These are phyloP conservation scores for Penicillium rolfsii DNA, from an alignment of 2,329 filamentous ascomycete genomes.

Conservation along the genomic window DNA sequence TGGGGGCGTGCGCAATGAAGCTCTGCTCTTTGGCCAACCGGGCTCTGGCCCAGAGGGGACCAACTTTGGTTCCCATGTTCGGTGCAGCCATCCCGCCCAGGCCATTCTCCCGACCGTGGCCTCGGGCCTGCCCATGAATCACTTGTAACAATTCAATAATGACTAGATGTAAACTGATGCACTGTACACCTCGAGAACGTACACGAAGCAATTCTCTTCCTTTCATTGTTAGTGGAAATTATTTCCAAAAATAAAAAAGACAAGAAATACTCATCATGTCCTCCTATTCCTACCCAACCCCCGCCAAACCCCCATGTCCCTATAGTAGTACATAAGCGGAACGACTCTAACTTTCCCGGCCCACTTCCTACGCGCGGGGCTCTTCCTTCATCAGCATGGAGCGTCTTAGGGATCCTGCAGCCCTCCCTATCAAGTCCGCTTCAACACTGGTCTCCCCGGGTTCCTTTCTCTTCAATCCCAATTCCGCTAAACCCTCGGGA, in stretches of 20 bases:
- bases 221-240: background rate
- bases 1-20: slow-evolving; percentile 53
- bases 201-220: background rate
- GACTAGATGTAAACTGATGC: background rate
- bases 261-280: background rate
- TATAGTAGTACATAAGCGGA: slow-evolving; percentile 21
- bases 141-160: slow-evolving; percentile 4
- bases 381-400: slow-evolving; percentile 32
- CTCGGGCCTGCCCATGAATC: slow-evolving; percentile 31
- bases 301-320: background rate
- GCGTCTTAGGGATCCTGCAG: slow-evolving; percentile 30
- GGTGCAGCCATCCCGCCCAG: slow-evolving; percentile 50
- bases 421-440: slow-evolving; percentile 35
- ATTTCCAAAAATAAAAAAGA: no score
- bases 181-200: background rate
- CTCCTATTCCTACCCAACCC: background rate
- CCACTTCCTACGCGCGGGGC: slow-evolving; percentile 30
- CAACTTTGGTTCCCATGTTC: slow-evolving; percentile 34
- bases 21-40: slow-evolving; percentile 43
- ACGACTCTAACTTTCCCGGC: slow-evolving; percentile 15
- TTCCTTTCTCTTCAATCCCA: slow-evolving; percentile 40
- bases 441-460: slow-evolving; percentile 42
- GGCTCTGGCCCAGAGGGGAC: slow-evolving; percentile 24
- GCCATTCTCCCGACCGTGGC: slow-evolving; percentile 47
- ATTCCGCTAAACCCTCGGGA: slow-evolving; percentile 25